Conservation (phyloP, 2,329 filamentous ascomycete species). For the Venturia carpophila region DNA sequence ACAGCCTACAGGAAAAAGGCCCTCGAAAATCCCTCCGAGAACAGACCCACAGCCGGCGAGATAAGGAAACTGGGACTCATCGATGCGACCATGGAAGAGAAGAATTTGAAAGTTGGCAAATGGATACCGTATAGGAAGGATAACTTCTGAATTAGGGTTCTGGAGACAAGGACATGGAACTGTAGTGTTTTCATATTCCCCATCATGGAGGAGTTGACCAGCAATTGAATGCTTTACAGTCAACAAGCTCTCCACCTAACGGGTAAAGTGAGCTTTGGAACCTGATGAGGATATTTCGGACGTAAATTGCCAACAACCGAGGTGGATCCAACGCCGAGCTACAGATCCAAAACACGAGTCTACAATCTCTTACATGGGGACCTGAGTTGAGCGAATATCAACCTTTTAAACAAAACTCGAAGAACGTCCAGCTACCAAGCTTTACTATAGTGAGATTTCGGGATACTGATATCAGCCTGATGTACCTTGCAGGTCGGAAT, state of each 20-base stretch:
- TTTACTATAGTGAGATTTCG: no score
- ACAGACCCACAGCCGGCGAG: slow-evolving; percentile 72
- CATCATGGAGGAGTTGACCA: not conserved
- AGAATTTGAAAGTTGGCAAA: slow-evolving; percentile 34
- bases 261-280: not conserved
- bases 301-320: not conserved
- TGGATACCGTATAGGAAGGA: slow-evolving; percentile 17
- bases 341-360: not conserved
- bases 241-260: not conserved
- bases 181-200: not conserved
- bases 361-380: not conserved
- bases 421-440: no score
- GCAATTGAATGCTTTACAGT: not conserved
- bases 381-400: not conserved
- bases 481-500: no score
- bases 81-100: slow-evolving; percentile 69
- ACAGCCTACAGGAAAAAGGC: slow-evolving; percentile 76
- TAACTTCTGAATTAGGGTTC: not conserved
- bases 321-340: not conserved
- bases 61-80: slow-evolving; percentile 81
- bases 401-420: not conserved
- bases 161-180: not conserved
- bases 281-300: not conserved
- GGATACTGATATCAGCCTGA: no score
- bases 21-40: slow-evolving; percentile 66